Conservation (phyloP, 2,329 filamentous ascomycete species). For the Parafenestella ontariensis region DNA sequence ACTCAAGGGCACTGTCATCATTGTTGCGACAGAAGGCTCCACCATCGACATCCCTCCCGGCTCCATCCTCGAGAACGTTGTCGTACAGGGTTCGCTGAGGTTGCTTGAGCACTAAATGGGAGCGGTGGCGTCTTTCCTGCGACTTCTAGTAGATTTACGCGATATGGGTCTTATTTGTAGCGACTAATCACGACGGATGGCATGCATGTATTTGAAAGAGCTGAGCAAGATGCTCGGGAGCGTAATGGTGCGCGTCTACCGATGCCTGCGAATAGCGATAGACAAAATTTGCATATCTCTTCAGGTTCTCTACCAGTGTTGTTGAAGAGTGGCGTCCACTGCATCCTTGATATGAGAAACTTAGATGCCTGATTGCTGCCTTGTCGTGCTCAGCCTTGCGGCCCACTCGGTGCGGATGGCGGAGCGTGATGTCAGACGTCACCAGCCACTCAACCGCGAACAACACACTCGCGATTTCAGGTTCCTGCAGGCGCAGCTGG, state of each 20-base stretch:
- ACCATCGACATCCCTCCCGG: constrained; percentile 98
- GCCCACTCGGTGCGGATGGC: constrained; percentile 4
- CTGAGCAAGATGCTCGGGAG: constrained; percentile 25
- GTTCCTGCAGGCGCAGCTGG: constrained; percentile 35
- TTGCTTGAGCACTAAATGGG: constrained; percentile 69
- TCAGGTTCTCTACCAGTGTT: background rate
- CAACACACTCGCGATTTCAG: constrained; percentile 19
- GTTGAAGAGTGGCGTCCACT: background rate
- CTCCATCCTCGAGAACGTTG: constrained; percentile 97
- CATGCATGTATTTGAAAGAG: constrained; percentile 33
- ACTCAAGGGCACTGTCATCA: constrained; percentile 98
- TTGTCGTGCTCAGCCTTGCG: constrained; percentile 20
- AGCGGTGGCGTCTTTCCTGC: constrained; percentile 14
- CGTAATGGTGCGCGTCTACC: constrained; percentile 24
- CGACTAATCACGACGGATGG: constrained; percentile 23
- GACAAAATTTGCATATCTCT: constrained; percentile 26
- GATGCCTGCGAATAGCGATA: constrained; percentile 35
- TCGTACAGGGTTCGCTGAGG: constrained; percentile 94
- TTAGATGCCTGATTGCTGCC: constrained; percentile 21
- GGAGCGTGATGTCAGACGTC: constrained; percentile 25
- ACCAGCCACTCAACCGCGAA: constrained; percentile 20
- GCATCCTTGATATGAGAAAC: background rate
- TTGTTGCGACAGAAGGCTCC: constrained; percentile 95
- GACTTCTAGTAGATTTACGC: constrained; percentile 33
- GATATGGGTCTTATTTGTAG: constrained; percentile 28